phyloP scores from a whole-genome alignment of 2,329 filamentous ascomycete species.

The Microdochium trichocladiopsis region DNA sequence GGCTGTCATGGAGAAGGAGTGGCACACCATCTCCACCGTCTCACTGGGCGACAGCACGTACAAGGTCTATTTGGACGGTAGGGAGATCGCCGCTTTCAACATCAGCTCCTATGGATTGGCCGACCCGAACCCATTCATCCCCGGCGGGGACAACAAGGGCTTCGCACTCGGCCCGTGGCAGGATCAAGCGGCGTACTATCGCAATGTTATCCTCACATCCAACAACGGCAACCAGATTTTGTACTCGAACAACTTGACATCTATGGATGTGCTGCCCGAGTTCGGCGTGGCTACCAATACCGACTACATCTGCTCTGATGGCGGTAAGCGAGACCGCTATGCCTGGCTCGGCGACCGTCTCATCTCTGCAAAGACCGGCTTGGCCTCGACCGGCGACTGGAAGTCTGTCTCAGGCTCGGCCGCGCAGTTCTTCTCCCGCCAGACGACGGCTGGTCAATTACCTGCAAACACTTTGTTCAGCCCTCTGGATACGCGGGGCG shows the following conservation, averaged over 20 bases:
- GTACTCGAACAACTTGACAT: conserved; percentile 21
- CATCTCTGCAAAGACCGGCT: conserved; percentile 28
- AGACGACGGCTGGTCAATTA: conserved; percentile 1
- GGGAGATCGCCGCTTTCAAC: conserved; percentile 6
- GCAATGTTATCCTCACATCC: conserved; percentile 20
- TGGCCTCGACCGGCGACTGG: conserved; percentile 22
- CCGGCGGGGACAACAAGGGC: conserved; percentile 16
- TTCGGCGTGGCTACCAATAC: conserved; percentile 25
- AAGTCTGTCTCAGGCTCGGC: conserved; percentile 26
- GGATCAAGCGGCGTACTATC: conserved; percentile 27
- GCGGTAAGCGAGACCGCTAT: conserved; percentile 31
- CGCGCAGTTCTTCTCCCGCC: conserved; percentile 15
- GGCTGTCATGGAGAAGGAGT: conserved; percentile 21
- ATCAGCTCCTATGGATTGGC: conserved; percentile 2
- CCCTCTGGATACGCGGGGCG: neutral
- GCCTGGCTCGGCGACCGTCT: conserved; percentile 34
- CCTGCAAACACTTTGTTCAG: neutral
- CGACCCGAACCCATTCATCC: conserved; percentile 4
- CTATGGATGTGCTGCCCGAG: conserved; percentile 21
- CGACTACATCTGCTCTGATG: conserved; percentile 29
- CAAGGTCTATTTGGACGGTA: conserved; percentile 17
- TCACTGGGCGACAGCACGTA: conserved; percentile 17
- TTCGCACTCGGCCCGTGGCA: conserved; percentile 33
- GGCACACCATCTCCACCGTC: conserved; percentile 28
- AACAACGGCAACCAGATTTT: conserved; percentile 19